Conservation (phyloP, 1,284 basidiomycete genomes). For the Ustilago cynodontis region DNA sequence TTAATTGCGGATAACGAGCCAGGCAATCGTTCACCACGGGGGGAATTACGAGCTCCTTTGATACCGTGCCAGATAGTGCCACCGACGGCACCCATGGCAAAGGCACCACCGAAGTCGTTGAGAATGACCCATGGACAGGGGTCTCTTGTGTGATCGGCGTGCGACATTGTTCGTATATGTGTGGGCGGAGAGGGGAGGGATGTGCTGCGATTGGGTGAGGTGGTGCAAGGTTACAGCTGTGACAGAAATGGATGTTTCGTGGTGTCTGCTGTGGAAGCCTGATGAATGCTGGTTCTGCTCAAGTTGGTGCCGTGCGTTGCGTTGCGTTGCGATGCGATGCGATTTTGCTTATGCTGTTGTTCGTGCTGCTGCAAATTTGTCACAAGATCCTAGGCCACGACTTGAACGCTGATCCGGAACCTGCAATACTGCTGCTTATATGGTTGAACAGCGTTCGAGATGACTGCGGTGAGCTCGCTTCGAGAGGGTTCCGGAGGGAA, state of each 20-base stretch:
- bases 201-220: not conserved
- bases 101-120: conserved; percentile 95
- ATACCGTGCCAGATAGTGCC: conserved; percentile 99
- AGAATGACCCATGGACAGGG: conserved; percentile 94
- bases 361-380: not conserved
- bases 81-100: conserved; percentile 91
- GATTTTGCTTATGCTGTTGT: not conserved
- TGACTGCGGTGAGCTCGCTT: not conserved
- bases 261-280: no score
- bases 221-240: not conserved
- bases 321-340: not conserved
- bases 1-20: conserved; percentile 97
- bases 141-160: conserved; percentile 64
- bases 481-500: no score
- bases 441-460: no score
- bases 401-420: no score
- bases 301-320: not conserved
- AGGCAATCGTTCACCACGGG: conserved; percentile 90
- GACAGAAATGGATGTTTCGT: no score
- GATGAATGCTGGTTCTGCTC: no score
- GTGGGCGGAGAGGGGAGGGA: not conserved
- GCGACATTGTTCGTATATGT: conserved; percentile 23
- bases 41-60: conserved; percentile 96
- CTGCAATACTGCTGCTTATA: not conserved
- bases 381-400: no score